Evolutionary conservation across 352 stramenopile genomes (phyloP), one percentile per base, ranked within the genome.

Genomic region (Phytophthora foliorum): DNA sequence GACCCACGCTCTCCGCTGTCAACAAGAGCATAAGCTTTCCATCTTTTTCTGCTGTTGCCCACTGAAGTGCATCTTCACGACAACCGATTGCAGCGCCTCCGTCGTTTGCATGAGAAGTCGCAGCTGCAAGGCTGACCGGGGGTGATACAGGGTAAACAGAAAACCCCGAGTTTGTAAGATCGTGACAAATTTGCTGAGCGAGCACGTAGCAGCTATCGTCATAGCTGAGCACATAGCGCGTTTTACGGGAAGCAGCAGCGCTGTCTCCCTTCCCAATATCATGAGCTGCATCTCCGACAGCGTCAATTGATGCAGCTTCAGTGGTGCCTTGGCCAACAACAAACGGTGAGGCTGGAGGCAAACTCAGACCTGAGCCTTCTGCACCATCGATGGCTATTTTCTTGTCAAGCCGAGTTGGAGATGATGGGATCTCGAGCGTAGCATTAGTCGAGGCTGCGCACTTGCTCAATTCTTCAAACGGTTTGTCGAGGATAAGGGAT

Each of bases 11-110:
- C 54, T 92, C 82, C 1, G 86, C 82, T 3, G 86, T 93, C 24
- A 92, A 67, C 13, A 93, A 66, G 29, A 93, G 51, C 45, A 93
- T 81, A 52, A 92, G 58, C 34, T 92, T 93, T 38, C 86, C 84
- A 51, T 87, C 75, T 46, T 86, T 85, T 52, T 87, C 78, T 0
- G 67, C 69, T 4, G 81, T 72, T 19, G 84, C 82, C 86, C 86
- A 93, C 13, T 75, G 57, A 2, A 93, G 59, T 19, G 81, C 86
- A 41, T 92, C 84, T 48, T 87, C 82, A 59, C 82, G 78, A 42
- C 46, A 62, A 29, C 13, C 49, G 48, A 41, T 46, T 49, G 11
- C 38, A 31, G 17, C 19, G 29, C 6, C 16, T 54, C 19, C 56
- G 6, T 13, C 19, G 9, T 42, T 17, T 11, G 39, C n/a, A 9